These are phyloP conservation scores for Solanum hybrid DNA, from an alignment of 305 asterid genomes.

Conservation along the genomic window DNA sequence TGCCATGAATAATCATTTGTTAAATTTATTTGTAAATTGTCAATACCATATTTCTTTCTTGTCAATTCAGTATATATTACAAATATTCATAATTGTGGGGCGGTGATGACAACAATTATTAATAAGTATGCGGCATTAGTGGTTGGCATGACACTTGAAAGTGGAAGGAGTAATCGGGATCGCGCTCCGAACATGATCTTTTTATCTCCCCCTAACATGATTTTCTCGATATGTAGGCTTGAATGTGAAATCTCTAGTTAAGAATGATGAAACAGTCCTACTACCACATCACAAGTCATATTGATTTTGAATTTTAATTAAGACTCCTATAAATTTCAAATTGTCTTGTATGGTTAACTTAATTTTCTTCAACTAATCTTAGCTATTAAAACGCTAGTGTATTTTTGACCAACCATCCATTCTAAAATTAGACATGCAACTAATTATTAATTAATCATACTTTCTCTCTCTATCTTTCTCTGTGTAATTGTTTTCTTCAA, in stretches of 20 bases:
- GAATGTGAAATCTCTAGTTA: no score
- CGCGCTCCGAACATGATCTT: accelerated
- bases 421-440: neutral
- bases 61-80: neutral
- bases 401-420: constrained; percentile 14
- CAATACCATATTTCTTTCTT: neutral
- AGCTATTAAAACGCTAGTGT: constrained; percentile 5
- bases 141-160: neutral
- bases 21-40: neutral
- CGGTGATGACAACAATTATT: neutral
- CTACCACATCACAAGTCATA: no score
- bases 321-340: neutral
- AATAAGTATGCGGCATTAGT: neutral
- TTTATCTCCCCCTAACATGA: neutral
- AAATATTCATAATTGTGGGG: neutral
- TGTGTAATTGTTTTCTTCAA: neutral
- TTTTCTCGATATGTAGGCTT: no score
- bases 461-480: neutral
- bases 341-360: neutral
- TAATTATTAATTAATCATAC: neutral
- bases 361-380: neutral
- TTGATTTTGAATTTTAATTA: no score
- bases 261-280: no score
- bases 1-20: neutral
- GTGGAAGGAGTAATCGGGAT: neutral